Base-by-base conservation (phyloP, 1,284 basidiomycete genomes). In the Sparassis latifolia region DNA sequence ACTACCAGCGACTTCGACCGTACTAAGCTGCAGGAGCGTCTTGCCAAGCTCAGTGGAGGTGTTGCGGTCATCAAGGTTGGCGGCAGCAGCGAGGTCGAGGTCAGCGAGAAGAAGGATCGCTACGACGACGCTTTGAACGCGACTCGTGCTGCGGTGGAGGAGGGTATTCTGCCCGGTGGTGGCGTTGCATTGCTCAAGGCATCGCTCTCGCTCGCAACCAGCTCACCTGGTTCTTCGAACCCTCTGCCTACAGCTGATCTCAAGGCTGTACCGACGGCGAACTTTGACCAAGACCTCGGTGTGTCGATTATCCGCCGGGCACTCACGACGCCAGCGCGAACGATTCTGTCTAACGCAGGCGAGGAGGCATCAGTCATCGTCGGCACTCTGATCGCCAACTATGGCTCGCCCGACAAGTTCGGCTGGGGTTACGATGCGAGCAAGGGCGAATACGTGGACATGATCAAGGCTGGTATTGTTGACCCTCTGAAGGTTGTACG, bases 21-120 rank as follows among this genome's bases (percentile, higher is more conserved):
- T 65, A 86, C 87, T 62, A 98, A 97, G 78, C 82, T 98, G 56
- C 94, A 97, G 71, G 96, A 98, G 72, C 89, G 96, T 58, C 80
- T 99, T 41, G 96, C 96, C 58, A 98, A 99, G 80, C 79, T 98
- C 52, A 83, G 81, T 42, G 95, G 96, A 52, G 95, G 96, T 76
- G 95, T 98, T 48, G 96, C 95, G 32, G 95, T 98, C 69, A 97
- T 98, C 82, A 94, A 92, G 74, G 96, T 98, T 58, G 96, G 96
- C 54, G 96, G 96, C 42, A 77, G 85, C 45, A 86, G 81, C 55
- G 96, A 98, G 72, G 95, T 98, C 52, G 96, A 98, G 74, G 96
- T 98, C 57, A 82, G 95, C 12, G 96, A 99, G 81, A 98, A 98
- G 90, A 98, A 98, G 84, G 96, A 98, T 71, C 81, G 95, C 48